These are phyloP conservation scores for Macrolepiota dolichaula DNA, from an alignment of 768 basidiomycete species.

Conservation along the genomic window DNA sequence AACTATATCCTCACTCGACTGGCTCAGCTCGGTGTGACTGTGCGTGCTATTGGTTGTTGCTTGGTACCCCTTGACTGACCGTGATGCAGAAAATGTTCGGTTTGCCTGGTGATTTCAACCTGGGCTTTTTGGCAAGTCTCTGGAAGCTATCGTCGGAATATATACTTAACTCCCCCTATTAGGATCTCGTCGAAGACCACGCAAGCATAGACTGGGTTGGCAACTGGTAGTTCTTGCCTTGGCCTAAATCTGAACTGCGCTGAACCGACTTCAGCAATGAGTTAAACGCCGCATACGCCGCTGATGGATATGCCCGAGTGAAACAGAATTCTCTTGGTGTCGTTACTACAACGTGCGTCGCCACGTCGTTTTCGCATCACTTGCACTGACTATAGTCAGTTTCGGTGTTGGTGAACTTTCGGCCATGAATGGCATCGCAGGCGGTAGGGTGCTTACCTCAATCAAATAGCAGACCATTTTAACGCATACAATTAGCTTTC, in stretches of 20 bases:
- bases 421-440: conserved; percentile 81
- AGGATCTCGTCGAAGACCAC: conserved; percentile 85
- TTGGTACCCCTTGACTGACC: background rate
- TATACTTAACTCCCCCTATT: background rate
- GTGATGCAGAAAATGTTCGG: conserved; percentile 68
- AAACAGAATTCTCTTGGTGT: conserved; percentile 73
- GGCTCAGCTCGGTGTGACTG: conserved; percentile 62
- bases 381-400: conserved; percentile 26
- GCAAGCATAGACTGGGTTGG: conserved; percentile 82
- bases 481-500: conserved; percentile 42
- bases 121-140: conserved; percentile 52
- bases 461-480: background rate
- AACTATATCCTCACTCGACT: conserved; percentile 62
- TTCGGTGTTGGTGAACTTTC: conserved; percentile 92
- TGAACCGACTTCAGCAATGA: conserved; percentile 54
- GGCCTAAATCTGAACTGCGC: background rate
- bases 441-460: conserved; percentile 36
- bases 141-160: background rate
- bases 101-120: conserved; percentile 85
- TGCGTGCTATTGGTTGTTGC: conserved; percentile 23
- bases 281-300: conserved; percentile 86
- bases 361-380: background rate
- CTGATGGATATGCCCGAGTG: conserved; percentile 90
- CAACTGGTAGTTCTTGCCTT: conserved; percentile 52
- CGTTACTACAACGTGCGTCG: conserved; percentile 28